These are phyloP conservation scores for Jatropha podagrica DNA, from an alignment of 441 rosid genomes.

Conservation along the genomic window DNA sequence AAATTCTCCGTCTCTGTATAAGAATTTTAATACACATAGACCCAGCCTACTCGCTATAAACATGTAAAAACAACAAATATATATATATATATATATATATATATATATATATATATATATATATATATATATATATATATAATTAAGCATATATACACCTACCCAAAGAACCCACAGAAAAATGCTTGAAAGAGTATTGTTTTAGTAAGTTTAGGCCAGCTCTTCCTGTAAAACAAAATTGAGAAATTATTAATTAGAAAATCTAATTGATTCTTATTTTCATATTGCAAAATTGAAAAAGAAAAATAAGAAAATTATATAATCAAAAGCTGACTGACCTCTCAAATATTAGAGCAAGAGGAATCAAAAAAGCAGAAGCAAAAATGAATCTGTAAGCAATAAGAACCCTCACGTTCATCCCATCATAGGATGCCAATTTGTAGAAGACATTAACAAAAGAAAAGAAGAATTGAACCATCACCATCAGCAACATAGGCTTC, in stretches of 20 bases:
- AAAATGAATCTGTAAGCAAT: conserved; percentile 23
- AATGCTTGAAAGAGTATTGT: conserved; percentile 26
- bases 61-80: too few species aligned
- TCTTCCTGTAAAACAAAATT: conserved; percentile 15
- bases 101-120: too few species aligned
- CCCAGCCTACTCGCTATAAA: too few species aligned
- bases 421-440: conserved; percentile 15
- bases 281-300: background rate
- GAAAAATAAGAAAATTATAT: too few species aligned
- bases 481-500: conserved; percentile 5
- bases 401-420: conserved; percentile 18
- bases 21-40: too few species aligned
- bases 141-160: too few species aligned
- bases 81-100: too few species aligned
- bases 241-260: background rate
- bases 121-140: too few species aligned
- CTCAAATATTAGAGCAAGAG: conserved; percentile 24
- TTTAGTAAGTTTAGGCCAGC: conserved; percentile 30
- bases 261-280: background rate
- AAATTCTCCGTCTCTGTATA: too few species aligned
- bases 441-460: conserved; percentile 7
- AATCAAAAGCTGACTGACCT: background rate
- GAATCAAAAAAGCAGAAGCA: conserved; percentile 14
- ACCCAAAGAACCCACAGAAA: conserved; percentile 26
- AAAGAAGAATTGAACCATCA: background rate